phyloP scores from a whole-genome alignment of 2,329 filamentous ascomycete genomes.

The Corynespora cassiicola region DNA sequence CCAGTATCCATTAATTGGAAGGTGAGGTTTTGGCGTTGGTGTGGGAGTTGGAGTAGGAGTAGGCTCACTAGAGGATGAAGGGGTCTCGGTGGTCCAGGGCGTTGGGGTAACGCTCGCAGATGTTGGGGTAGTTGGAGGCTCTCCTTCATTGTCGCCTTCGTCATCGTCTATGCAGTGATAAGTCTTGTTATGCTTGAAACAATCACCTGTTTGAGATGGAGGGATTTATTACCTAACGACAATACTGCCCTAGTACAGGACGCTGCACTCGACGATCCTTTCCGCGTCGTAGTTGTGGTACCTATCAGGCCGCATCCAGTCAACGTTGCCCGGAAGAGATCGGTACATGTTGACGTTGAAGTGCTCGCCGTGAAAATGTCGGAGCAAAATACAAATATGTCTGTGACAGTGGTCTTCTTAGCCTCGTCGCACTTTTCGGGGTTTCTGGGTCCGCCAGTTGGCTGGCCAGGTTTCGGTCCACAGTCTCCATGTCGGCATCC shows the following conservation, averaged over 20 bases:
- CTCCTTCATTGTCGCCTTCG: slow-evolving; percentile 28
- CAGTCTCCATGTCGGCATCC: slow-evolving; percentile 18
- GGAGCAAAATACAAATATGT: slow-evolving; percentile 25
- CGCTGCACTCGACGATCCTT: slow-evolving; percentile 7
- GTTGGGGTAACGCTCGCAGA: slow-evolving; percentile 3
- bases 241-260: slow-evolving; percentile 8
- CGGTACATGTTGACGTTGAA: slow-evolving; percentile 24
- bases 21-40: slow-evolving; percentile 1
- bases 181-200: slow-evolving; percentile 21
- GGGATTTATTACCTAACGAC: slow-evolving; percentile 10
- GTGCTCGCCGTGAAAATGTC: slow-evolving; percentile 9
- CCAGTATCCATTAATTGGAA: slow-evolving; percentile 20
- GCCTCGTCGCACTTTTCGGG: slow-evolving; percentile 23
- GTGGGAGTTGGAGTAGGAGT: not conserved
- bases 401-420: slow-evolving; percentile 28
- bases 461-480: slow-evolving; percentile 26
- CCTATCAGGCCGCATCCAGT: slow-evolving; percentile 21
- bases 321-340: slow-evolving; percentile 15
- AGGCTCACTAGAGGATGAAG: slow-evolving; percentile 1
- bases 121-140: slow-evolving; percentile 9
- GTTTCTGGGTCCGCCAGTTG: slow-evolving; percentile 13
- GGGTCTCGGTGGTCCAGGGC: not conserved
- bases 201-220: slow-evolving; percentile 6
- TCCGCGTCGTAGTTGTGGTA: slow-evolving; percentile 13
- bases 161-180: slow-evolving; percentile 37